phyloP scores from a whole-genome alignment of 1,284 basidiomycete species.

The Ustanciosporium gigantosporum region DNA sequence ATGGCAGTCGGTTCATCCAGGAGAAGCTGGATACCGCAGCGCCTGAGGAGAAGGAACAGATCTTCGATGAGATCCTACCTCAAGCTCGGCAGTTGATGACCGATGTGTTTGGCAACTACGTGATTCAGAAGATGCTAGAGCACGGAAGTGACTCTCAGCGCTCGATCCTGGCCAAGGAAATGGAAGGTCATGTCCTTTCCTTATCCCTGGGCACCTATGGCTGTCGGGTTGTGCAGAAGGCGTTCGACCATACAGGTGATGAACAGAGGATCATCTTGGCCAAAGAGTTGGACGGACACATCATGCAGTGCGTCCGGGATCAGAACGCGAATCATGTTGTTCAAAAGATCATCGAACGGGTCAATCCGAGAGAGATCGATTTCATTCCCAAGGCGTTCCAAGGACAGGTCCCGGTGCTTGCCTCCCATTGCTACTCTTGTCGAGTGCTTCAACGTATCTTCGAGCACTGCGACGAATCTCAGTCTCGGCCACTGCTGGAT shows the following conservation, averaged over 20 bases:
- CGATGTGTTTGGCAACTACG: conserved; percentile 95
- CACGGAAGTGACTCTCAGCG: conserved; percentile 73
- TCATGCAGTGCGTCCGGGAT: conserved; percentile 86
- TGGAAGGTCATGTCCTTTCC: conserved; percentile 78
- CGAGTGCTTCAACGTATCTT: conserved; percentile 92
- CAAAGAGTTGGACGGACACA: conserved; percentile 76
- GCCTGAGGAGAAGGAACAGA: conserved; percentile 66
- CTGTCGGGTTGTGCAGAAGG: conserved; percentile 68
- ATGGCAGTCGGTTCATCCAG: conserved; percentile 70
- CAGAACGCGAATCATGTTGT: conserved; percentile 92
- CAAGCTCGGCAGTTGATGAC: conserved; percentile 79
- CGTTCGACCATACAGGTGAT: conserved; percentile 66
- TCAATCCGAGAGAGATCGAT: conserved; percentile 73
- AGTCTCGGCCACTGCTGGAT: conserved; percentile 77
- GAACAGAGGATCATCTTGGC: conserved; percentile 37
- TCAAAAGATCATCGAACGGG: conserved; percentile 58
- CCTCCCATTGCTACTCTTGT: conserved; percentile 91
- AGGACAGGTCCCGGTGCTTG: conserved; percentile 80
- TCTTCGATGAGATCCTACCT: conserved; percentile 91
- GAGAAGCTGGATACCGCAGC: conserved; percentile 66
- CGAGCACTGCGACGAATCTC: conserved; percentile 67
- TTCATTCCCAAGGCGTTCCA: conserved; percentile 76
- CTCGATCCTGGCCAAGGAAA: conserved; percentile 71
- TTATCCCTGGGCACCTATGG: conserved; percentile 94
- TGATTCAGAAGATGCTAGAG: conserved; percentile 93